These are phyloP conservation scores for Yamadazyma atlantica DNA, from an alignment of 1,139 yeast genomes.

Conservation along the genomic window DNA sequence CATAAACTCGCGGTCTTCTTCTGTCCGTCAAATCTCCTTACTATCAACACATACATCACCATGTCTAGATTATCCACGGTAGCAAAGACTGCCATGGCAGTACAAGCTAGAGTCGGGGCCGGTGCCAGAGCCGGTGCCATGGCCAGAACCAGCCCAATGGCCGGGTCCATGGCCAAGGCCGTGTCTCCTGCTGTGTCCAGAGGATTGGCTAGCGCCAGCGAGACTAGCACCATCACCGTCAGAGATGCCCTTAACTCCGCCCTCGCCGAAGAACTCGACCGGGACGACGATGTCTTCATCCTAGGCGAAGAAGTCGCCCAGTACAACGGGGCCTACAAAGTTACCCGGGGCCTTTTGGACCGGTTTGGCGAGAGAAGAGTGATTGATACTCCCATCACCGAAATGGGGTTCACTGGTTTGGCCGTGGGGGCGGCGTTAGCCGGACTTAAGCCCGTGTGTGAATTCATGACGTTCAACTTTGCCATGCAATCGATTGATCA, in stretches of 20 bases:
- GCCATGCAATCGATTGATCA: conserved; percentile 99
- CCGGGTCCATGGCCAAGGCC: conserved; percentile 17
- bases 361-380: conserved; percentile 97
- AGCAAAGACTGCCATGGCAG: conserved; percentile 50
- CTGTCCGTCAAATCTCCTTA: too few relatives aligned
- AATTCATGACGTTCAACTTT: conserved; percentile 98
- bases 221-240: conserved; percentile 80
- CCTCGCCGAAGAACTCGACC: conserved; percentile 95
- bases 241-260: conserved; percentile 97
- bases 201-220: too few relatives aligned
- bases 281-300: conserved; percentile 89
- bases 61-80: conserved; percentile 16
- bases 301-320: conserved; percentile 99
- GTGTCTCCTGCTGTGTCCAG: too few relatives aligned
- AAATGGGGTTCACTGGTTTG: conserved; percentile 98
- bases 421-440: conserved; percentile 98
- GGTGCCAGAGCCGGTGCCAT: conserved; percentile 19
- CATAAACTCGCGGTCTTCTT: conserved; percentile 16
- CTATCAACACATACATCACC: not conserved
- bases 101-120: conserved; percentile 46
- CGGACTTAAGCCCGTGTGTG: conserved; percentile 95
- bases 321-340: conserved; percentile 98
- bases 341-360: conserved; percentile 92
- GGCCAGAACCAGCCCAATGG: conserved; percentile 12
- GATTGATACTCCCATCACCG: conserved; percentile 97